phyloP scores from a whole-genome alignment of 371 early-diverging fungal genomes.

The Apophysomyces sp. region DNA sequence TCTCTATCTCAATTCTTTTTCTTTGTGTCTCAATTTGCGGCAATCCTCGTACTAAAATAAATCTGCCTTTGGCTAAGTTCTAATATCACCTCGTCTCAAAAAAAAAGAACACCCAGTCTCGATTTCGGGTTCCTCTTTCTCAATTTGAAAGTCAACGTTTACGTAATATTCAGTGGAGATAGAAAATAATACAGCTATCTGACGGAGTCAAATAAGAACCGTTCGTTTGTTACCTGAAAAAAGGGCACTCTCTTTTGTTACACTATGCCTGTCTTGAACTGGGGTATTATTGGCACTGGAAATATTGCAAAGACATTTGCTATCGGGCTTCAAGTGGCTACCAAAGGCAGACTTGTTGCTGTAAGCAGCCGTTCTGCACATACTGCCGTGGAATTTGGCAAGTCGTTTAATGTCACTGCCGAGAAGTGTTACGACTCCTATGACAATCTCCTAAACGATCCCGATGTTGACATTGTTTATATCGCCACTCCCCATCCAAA shows the following conservation, averaged over 20 bases:
- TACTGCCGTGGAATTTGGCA: constrained; percentile 33
- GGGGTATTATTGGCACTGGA: constrained; percentile 54
- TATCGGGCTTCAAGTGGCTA: constrained; percentile 24
- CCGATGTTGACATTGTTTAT: constrained; percentile 46
- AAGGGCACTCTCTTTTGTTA: constrained; percentile 3
- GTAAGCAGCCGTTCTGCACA: constrained; percentile 40
- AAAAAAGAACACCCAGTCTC: no score
- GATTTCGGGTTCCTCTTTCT: no score
- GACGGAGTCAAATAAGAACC: no score
- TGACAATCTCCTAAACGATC: constrained; percentile 27
- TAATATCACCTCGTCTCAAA: no score
- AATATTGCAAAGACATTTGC: constrained; percentile 51
- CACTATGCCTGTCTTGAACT: constrained; percentile 26
- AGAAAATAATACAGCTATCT: no score
- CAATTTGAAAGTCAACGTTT: no score
- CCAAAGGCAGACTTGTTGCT: constrained; percentile 34
- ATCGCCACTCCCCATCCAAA: constrained; percentile 49
- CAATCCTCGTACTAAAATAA: no score
- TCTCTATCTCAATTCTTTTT: no score
- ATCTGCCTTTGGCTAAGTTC: no score
- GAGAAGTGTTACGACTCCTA: constrained; percentile 33
- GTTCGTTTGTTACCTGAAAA: no score
- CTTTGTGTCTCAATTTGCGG: no score
- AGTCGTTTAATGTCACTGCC: constrained; percentile 18
- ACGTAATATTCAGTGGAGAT: no score